These are phyloP conservation scores for Chlamydomonas incerta DNA, from an alignment of 139 green algal genomes.

Conservation along the genomic window DNA sequence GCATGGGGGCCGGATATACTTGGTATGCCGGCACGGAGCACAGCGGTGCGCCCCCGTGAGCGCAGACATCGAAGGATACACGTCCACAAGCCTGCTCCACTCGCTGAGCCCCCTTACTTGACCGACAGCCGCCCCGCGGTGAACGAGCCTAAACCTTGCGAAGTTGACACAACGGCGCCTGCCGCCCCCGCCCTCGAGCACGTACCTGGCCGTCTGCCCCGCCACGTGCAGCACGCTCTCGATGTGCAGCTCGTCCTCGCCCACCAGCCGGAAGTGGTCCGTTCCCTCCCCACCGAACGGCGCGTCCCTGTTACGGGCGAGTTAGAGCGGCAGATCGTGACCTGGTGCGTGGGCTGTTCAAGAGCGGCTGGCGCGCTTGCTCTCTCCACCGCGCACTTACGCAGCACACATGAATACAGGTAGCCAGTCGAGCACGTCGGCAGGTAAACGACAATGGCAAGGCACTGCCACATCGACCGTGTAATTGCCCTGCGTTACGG, in stretches of 20 bases:
- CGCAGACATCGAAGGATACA: too few species aligned
- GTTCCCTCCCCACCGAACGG: background rate
- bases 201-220: background rate
- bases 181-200: background rate
- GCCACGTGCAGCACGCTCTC: conserved; percentile 6
- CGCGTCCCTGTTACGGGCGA: background rate
- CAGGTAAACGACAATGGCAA: too few species aligned
- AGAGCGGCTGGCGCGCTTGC: background rate
- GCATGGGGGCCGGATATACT: too few species aligned
- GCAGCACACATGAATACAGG: background rate
- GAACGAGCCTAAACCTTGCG: background rate
- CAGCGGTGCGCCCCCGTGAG: too few species aligned
- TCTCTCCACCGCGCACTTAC: background rate
- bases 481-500: too few species aligned
- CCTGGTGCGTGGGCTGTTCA: background rate
- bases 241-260: conserved; percentile 29
- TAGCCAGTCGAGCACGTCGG: too few species aligned
- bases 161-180: background rate
- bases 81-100: too few species aligned
- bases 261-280: conserved; percentile 17
- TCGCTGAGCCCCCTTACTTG: too few species aligned
- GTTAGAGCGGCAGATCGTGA: too few species aligned
- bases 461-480: too few species aligned
- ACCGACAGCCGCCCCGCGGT: too few species aligned
- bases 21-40: too few species aligned